phyloP scores from a whole-genome alignment of 176 grass and related monocot species.

The Musa itinerans region DNA sequence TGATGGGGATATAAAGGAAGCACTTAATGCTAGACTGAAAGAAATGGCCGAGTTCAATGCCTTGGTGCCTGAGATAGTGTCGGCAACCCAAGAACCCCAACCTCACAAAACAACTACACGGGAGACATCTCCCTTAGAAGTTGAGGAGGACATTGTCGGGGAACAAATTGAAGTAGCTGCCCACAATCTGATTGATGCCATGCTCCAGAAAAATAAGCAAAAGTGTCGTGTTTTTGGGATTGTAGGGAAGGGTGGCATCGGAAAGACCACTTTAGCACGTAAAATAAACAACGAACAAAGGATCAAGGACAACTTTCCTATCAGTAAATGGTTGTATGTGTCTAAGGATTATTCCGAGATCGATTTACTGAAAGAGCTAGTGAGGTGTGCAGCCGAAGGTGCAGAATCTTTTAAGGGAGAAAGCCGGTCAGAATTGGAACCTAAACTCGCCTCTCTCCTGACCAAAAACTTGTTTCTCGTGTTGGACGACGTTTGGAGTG shows the following conservation, averaged over 20 bases:
- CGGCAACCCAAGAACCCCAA: neutral
- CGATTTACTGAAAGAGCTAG: slow-evolving; percentile 48
- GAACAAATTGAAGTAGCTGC: slow-evolving; percentile 1
- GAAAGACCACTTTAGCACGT: neutral
- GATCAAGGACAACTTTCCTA: slow-evolving; percentile 36
- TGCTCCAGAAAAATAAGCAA: neutral
- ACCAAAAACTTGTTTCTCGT: slow-evolving; percentile 56
- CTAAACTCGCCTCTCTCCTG: slow-evolving; percentile 33
- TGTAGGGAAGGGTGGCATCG: slow-evolving; percentile 1
- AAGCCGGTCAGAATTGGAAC: slow-evolving; percentile 42
- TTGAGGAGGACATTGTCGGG: neutral
- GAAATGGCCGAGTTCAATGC: neutral
- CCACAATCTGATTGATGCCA: neutral
- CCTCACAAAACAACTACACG: neutral
- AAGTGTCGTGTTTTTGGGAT: neutral
- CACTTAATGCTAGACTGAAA: neutral
- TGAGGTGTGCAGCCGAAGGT: slow-evolving; percentile 38
- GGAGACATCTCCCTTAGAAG: neutral
- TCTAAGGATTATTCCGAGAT: slow-evolving; percentile 39
- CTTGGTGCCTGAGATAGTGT: neutral
- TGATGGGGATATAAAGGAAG: neutral
- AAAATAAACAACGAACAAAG: neutral
- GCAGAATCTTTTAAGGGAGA: slow-evolving; percentile 33
- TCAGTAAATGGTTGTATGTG: slow-evolving; percentile 47
- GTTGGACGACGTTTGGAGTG: slow-evolving; percentile 59